Percentiles rank a stretch among this genome's conserved stretches.
Evolutionary conservation across 2,329 filamentous ascomycete species (phyloP).

Genomic region (Fusarium sp.): DNA sequence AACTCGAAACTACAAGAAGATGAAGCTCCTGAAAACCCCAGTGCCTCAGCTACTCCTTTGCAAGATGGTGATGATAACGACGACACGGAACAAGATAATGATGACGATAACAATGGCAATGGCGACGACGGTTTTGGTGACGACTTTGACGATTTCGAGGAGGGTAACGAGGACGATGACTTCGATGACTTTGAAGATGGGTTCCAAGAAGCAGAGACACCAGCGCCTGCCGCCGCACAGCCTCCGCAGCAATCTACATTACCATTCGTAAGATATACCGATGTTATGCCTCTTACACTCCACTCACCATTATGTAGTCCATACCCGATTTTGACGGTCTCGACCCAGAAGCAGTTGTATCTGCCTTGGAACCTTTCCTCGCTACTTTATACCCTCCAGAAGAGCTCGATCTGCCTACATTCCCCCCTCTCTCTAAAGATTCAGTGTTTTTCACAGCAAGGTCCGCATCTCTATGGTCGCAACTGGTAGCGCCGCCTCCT

Average conservation of each 20-base stretch:
- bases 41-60: slow-evolving; percentile 28
- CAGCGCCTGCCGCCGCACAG: slow-evolving; percentile 43
- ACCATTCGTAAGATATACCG: slow-evolving; percentile 58
- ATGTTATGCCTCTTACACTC: neutral
- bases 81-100: slow-evolving; percentile 16
- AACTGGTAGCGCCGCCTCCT: slow-evolving; percentile 93
- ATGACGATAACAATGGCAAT: slow-evolving; percentile 44
- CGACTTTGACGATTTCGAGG: slow-evolving; percentile 73
- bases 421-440: slow-evolving; percentile 65
- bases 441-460: slow-evolving; percentile 86
- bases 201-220: slow-evolving; percentile 69
- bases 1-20: slow-evolving; percentile 48
- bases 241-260: slow-evolving; percentile 55
- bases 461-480: slow-evolving; percentile 93
- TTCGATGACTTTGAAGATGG: slow-evolving; percentile 80
- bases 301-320: slow-evolving; percentile 60
- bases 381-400: slow-evolving; percentile 73
- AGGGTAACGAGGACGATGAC: slow-evolving; percentile 66
- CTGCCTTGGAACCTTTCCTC: slow-evolving; percentile 74
- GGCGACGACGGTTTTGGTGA: slow-evolving; percentile 66
- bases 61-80: slow-evolving; percentile 27
- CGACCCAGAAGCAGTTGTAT: slow-evolving; percentile 69
- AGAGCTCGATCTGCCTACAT: slow-evolving; percentile 63
- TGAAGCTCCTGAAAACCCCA: slow-evolving; percentile 46
- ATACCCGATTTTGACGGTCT: slow-evolving; percentile 76